Evolutionary conservation across 176 grass and related monocot genomes (phyloP).

Genomic region (Guadua angustifolia): DNA sequence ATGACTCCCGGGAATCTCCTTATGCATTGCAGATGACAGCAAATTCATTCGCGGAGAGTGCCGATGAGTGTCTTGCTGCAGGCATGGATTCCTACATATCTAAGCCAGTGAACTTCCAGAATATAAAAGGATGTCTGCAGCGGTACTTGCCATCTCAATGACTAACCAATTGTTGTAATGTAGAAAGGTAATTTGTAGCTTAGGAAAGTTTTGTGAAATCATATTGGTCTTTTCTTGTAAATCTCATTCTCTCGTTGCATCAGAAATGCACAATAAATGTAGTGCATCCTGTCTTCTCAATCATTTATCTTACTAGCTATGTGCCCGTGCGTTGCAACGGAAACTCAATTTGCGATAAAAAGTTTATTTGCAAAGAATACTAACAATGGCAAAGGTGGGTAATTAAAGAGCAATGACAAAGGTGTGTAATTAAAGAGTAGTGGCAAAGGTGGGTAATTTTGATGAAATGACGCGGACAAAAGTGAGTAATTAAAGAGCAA

Average conservation of each 20-base stretch:
- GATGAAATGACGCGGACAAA: too few species aligned
- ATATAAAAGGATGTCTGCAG: slow-evolving; percentile 75
- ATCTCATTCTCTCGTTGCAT: slow-evolving; percentile 36
- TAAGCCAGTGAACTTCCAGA: slow-evolving; percentile 84
- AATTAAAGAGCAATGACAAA: too few species aligned
- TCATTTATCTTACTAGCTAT: slow-evolving; percentile 40
- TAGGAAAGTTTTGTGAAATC: slow-evolving; percentile 70
- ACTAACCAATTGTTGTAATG: slow-evolving; percentile 70
- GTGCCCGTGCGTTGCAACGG: too few species aligned
- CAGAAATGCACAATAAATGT: slow-evolving; percentile 52
- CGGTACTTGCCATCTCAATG: slow-evolving; percentile 62
- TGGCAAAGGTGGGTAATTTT: too few species aligned
- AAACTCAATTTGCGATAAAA: too few species aligned
- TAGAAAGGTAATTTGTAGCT: slow-evolving; percentile 55
- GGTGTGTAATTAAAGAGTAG: too few species aligned
- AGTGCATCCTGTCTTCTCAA: slow-evolving; percentile 28
- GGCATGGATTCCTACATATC: slow-evolving; percentile 98
- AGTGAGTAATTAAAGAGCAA: too few species aligned
- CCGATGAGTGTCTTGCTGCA: slow-evolving; percentile 73
- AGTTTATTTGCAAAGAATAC: too few species aligned
- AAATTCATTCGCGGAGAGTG: slow-evolving; percentile 80
- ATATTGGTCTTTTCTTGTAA: slow-evolving; percentile 54
- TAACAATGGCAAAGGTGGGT: too few species aligned
- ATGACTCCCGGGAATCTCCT: slow-evolving; percentile 44
- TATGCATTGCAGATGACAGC: slow-evolving; percentile 88